A percentile compares a stretch with the other conserved stretches of the same genome.
phyloP scores from a whole-genome alignment of 176 grass and related monocot genomes.

The Carex cristatella region DNA sequence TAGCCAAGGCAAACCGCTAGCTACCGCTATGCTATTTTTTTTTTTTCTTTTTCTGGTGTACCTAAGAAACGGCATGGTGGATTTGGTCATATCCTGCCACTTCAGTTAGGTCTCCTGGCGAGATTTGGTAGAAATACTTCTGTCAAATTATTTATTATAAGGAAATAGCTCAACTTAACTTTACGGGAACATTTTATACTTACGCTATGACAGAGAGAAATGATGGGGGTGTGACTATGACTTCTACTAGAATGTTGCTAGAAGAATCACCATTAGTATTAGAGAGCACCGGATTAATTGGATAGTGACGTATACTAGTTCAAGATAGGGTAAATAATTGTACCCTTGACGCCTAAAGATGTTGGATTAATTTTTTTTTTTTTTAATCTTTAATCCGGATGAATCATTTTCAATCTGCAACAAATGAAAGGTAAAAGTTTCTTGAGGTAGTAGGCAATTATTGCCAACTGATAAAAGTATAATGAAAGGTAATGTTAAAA shows the following conservation, averaged over 20 bases:
- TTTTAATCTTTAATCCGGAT: neutral
- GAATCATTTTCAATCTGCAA: neutral
- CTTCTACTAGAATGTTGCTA: neutral
- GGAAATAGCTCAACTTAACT: neutral
- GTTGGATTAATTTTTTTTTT: neutral
- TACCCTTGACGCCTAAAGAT: neutral
- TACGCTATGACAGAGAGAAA: neutral
- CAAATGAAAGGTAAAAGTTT: neutral
- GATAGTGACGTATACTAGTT: neutral
- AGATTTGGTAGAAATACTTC: neutral
- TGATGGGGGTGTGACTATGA: neutral
- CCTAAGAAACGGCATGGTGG: neutral
- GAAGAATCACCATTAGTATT: neutral
- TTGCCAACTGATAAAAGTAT: neutral
- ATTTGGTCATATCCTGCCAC: slow-evolving; percentile 3
- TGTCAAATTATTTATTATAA: neutral
- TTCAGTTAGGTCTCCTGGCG: neutral
- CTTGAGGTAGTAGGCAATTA: neutral
- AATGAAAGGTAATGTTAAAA: no score
- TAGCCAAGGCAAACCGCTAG: neutral
- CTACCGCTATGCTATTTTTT: neutral
- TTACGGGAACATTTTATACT: neutral
- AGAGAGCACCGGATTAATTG: neutral
- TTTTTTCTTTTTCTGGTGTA: neutral
- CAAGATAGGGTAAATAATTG: neutral